Evolutionary conservation across 495 filamentous ascomycete species (phyloP).

Genomic region (Neurospora sp.): DNA sequence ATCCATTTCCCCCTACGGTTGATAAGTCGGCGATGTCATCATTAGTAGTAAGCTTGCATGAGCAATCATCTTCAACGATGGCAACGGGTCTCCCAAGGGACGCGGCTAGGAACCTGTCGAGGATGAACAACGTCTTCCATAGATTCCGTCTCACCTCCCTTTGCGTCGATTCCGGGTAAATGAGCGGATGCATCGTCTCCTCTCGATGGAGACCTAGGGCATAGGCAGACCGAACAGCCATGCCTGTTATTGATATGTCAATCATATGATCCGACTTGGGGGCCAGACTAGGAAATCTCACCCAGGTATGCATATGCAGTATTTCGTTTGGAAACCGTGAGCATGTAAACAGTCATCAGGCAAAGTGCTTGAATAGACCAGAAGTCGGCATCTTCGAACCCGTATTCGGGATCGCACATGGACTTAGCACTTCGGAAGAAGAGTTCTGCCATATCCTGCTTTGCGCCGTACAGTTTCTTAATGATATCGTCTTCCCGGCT

Average conservation of each 20-base stretch:
- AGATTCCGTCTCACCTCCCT: conserved; percentile 41
- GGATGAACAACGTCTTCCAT: conserved; percentile 51
- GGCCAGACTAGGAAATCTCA: conserved; percentile 14
- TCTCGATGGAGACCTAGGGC: conserved; percentile 51
- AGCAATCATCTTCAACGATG: conserved; percentile 54
- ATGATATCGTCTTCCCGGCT: conserved; percentile 40
- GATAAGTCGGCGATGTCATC: conserved; percentile 20
- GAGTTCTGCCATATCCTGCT: conserved; percentile 42
- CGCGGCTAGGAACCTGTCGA: conserved; percentile 50
- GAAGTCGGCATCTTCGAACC: conserved; percentile 52
- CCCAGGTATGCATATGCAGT: conserved; percentile 50
- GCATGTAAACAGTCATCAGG: conserved; percentile 51
- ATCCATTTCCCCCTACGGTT: conserved; percentile 16
- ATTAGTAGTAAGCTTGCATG: conserved; percentile 26
- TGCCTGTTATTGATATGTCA: conserved; percentile 28
- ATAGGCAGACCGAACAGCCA: conserved; percentile 53
- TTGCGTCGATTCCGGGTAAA: conserved; percentile 33
- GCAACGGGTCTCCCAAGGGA: conserved; percentile 49
- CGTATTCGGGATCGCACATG: conserved; percentile 42
- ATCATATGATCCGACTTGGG: background rate
- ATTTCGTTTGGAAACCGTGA: conserved; percentile 47
- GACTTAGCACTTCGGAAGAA: conserved; percentile 50
- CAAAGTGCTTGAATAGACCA: conserved; percentile 53
- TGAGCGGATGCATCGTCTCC: conserved; percentile 41
- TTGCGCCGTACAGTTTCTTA: conserved; percentile 34